A percentile compares a stretch with the other conserved stretches of the same genome.
These are phyloP conservation scores for Beauveria medogensis DNA, from an alignment of 2,329 filamentous ascomycete species.

Conservation along the genomic window DNA sequence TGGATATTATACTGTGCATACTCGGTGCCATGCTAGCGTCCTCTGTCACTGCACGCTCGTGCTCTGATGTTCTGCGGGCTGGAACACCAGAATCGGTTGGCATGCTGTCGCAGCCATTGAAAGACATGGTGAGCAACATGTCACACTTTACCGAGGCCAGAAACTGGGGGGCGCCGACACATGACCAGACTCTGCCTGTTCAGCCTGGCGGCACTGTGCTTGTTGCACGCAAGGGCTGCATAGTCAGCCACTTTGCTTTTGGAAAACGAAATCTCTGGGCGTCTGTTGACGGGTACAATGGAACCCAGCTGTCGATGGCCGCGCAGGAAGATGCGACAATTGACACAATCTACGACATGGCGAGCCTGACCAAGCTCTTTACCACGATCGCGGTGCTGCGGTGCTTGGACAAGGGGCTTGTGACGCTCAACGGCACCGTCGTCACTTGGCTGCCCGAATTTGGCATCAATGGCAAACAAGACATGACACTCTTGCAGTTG, in stretches of 20 bases:
- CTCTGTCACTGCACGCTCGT: not conserved
- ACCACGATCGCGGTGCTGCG: slow-evolving; percentile 26
- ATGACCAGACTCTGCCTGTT: slow-evolving; percentile 15
- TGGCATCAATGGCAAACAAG: slow-evolving; percentile 23
- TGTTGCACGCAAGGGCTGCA: slow-evolving; percentile 16
- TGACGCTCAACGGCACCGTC: slow-evolving; percentile 21
- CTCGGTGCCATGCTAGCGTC: not conserved
- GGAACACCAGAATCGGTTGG: slow-evolving; percentile 20
- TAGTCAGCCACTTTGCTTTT: slow-evolving; percentile 21
- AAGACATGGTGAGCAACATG: slow-evolving; percentile 18
- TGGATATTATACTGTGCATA: too few species aligned
- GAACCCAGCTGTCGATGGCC: slow-evolving; percentile 18
- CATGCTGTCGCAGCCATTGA: slow-evolving; percentile 19
- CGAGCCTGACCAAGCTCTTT: slow-evolving; percentile 30
- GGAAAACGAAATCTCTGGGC: slow-evolving; percentile 21
- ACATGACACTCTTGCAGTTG: slow-evolving; percentile 25
- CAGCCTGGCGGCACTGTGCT: slow-evolving; percentile 19
- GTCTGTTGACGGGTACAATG: slow-evolving; percentile 18
- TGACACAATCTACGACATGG: slow-evolving; percentile 31
- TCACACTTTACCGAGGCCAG: slow-evolving; percentile 15
- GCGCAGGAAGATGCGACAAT: slow-evolving; percentile 21
- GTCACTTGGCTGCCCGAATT: slow-evolving; percentile 25
- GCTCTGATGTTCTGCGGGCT: slow-evolving; percentile 9
- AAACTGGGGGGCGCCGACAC: slow-evolving; percentile 11
- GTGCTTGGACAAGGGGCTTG: slow-evolving; percentile 19